Evolutionary conservation across 2,329 filamentous ascomycete species (phyloP).

Genomic region (Exophiala bonariae): DNA sequence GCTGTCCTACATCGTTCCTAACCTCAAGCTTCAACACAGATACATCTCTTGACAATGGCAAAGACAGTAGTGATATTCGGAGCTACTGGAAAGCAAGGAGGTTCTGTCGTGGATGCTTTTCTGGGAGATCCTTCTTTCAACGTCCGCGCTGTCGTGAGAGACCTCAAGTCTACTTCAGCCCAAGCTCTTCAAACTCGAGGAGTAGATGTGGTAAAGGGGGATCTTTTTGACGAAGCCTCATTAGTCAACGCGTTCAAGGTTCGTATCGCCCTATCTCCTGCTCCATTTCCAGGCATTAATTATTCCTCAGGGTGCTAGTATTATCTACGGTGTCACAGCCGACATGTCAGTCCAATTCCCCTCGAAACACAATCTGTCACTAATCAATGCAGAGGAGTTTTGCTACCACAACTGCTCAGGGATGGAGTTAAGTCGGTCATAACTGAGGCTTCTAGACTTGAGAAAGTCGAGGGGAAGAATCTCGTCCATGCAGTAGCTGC

Average conservation of each 20-base stretch:
- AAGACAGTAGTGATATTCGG: constrained; percentile 42
- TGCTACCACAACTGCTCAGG: constrained; percentile 42
- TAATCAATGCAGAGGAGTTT: constrained; percentile 49
- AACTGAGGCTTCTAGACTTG: constrained; percentile 49
- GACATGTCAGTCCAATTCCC: neutral
- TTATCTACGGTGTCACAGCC: constrained; percentile 54
- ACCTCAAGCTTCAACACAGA: too few species aligned
- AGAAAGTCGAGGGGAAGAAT: constrained; percentile 54
- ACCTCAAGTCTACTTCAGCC: constrained; percentile 28
- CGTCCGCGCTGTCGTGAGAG: constrained; percentile 34
- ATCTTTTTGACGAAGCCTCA: constrained; percentile 31
- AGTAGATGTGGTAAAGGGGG: constrained; percentile 31
- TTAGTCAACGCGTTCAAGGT: constrained; percentile 31
- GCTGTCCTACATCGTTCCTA: too few species aligned
- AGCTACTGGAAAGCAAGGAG: constrained; percentile 54
- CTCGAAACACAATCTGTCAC: neutral
- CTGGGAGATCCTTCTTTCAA: constrained; percentile 41
- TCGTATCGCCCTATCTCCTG: too few species aligned
- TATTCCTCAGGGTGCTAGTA: constrained; percentile 44
- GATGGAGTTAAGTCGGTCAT: neutral
- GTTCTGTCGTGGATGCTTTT: constrained; percentile 48
- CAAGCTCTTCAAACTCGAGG: constrained; percentile 26
- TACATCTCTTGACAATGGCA: neutral
- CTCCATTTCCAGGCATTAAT: too few species aligned
- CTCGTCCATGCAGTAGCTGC: constrained; percentile 54